These are phyloP conservation scores for Globisporangium canariense DNA, from an alignment of 352 stramenopile species.

Conservation along the genomic window DNA sequence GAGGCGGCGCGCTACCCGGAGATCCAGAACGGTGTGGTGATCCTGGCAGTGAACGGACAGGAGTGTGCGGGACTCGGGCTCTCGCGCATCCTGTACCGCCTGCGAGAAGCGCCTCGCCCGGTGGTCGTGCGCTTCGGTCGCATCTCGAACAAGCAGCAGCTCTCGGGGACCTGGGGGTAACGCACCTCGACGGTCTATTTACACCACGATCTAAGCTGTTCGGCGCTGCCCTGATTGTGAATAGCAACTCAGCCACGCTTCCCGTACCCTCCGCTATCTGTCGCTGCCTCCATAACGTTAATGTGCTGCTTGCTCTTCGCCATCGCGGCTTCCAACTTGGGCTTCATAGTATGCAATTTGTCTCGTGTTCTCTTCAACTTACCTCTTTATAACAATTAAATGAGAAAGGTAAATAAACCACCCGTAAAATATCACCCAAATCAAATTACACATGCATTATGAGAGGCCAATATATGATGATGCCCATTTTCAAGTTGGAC, in stretches of 20 bases:
- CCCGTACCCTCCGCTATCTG: not conserved
- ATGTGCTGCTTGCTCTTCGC: slow-evolving; percentile 3
- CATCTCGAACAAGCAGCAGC: slow-evolving; percentile 34
- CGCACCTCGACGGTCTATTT: slow-evolving; percentile 4
- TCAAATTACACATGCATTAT: not conserved
- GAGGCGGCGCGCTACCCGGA: slow-evolving; percentile 73
- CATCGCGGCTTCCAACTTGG: not conserved
- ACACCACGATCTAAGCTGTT: slow-evolving; percentile 3
- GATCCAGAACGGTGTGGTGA: slow-evolving; percentile 80
- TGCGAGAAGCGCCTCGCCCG: slow-evolving; percentile 72
- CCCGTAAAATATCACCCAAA: not conserved
- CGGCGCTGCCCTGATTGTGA: slow-evolving; percentile 10
- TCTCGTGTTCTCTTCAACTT: not conserved
- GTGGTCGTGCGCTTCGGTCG: slow-evolving; percentile 82
- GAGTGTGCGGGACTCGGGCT: slow-evolving; percentile 68
- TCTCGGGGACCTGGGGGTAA: slow-evolving; percentile 43
- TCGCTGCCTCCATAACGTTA: slow-evolving; percentile 2
- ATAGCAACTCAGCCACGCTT: not conserved
- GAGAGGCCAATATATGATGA: not conserved
- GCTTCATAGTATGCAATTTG: too few relatives aligned
- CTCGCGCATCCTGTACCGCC: slow-evolving; percentile 66
- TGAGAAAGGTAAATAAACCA: not conserved
- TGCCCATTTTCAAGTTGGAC: not conserved
- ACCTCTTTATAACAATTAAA: not conserved
- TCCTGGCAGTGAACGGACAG: slow-evolving; percentile 79